Evolutionary conservation across 257 asterid species (phyloP).

Genomic region (Anisodus tanguticus): DNA sequence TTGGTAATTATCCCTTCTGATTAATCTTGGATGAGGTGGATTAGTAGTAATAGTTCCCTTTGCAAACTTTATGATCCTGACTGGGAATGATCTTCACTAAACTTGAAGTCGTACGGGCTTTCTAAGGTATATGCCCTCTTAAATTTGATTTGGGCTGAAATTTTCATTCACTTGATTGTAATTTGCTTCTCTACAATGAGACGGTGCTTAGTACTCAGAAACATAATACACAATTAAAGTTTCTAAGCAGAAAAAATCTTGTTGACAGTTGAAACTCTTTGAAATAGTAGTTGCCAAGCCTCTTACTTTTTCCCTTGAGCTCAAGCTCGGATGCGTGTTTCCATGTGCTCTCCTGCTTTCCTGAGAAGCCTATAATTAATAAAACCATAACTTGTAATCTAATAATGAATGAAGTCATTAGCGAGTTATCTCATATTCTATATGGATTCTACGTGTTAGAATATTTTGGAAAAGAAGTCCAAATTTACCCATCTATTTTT

Average conservation of each 20-base stretch:
- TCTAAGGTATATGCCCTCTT: background rate
- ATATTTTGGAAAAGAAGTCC: background rate
- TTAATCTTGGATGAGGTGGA: background rate
- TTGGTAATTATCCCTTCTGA: background rate
- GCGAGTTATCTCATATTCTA: background rate
- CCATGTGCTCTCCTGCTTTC: conserved; percentile 45
- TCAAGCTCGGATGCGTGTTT: conserved; percentile 46
- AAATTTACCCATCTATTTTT: background rate
- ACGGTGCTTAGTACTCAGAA: background rate
- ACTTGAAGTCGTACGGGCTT: background rate
- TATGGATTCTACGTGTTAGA: too few relatives aligned
- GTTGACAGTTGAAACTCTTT: background rate
- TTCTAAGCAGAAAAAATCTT: background rate
- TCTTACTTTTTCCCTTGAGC: background rate
- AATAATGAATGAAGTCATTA: background rate
- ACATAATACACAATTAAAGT: background rate
- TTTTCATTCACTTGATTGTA: conserved; percentile 17
- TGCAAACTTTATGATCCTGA: background rate
- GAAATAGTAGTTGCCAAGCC: background rate
- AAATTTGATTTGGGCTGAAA: conserved; percentile 20
- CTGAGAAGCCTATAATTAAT: conserved; percentile 36
- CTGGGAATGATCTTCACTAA: background rate
- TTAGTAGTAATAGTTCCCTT: background rate
- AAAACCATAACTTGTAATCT: background rate
- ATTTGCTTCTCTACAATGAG: conserved; percentile 24